Evolutionary conservation across 768 basidiomycete genomes (phyloP).

Genomic region (Agrocybe pediades): DNA sequence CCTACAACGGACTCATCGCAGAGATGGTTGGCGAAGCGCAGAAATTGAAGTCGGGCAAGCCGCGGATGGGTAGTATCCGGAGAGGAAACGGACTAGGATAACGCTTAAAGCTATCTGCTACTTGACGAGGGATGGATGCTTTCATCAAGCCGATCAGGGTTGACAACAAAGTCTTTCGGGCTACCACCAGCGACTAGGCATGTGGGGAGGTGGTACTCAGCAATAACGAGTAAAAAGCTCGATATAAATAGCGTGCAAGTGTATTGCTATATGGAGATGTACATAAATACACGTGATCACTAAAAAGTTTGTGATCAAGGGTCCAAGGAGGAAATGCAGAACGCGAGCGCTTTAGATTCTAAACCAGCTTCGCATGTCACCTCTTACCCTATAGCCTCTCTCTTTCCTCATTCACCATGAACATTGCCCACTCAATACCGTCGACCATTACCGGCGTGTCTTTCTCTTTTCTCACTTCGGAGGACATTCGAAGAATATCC

Average conservation of each 20-base stretch:
- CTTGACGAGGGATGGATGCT: too few relatives aligned
- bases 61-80: slow-evolving; percentile 39
- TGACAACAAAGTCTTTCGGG: too few relatives aligned
- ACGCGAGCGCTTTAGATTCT: not conserved
- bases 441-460: slow-evolving; percentile 82
- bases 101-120: not conserved
- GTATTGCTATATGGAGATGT: not conserved
- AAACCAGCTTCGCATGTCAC: not conserved
- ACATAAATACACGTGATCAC: slow-evolving; percentile 21
- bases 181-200: too few relatives aligned
- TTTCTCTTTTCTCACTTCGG: slow-evolving; percentile 88
- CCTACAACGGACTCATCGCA: slow-evolving; percentile 88
- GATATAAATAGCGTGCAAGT: too few relatives aligned
- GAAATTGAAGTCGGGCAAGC: slow-evolving; percentile 71
- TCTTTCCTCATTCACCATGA: slow-evolving; percentile 51
- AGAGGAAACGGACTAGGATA: slow-evolving; percentile 43
- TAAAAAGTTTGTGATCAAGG: slow-evolving; percentile 28
- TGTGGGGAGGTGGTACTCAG: too few relatives aligned
- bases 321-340: not conserved
- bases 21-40: slow-evolving; percentile 93
- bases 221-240: too few relatives aligned
- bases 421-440: slow-evolving; percentile 88
- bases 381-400: not conserved
- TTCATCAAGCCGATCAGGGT: too few relatives aligned
- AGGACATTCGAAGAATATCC: slow-evolving; percentile 91